Conservation (phyloP, 2,329 filamentous ascomycete genomes). For the Epichloe hybrida region DNA sequence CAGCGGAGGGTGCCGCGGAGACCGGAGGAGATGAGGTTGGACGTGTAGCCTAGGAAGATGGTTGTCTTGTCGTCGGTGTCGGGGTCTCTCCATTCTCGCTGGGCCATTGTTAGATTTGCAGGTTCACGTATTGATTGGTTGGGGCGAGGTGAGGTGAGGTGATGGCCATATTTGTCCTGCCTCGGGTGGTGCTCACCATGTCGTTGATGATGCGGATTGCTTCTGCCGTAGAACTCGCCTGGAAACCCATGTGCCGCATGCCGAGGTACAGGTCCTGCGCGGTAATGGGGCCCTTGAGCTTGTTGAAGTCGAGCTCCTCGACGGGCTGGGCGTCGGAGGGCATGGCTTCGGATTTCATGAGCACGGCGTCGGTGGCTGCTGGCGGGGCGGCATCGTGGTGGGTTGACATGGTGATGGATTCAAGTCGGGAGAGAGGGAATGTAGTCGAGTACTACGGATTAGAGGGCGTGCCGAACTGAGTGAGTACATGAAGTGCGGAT, state of each 20-base stretch:
- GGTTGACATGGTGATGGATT: neutral
- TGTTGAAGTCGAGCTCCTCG: conserved; percentile 84
- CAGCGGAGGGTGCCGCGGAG: conserved; percentile 84
- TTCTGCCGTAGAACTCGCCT: conserved; percentile 60
- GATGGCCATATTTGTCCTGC: too few species aligned
- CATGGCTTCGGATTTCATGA: conserved; percentile 72
- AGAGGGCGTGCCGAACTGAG: too few species aligned
- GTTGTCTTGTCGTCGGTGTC: conserved; percentile 71
- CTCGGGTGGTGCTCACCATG: conserved; percentile 51
- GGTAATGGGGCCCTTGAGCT: conserved; percentile 63
- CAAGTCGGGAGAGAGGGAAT: too few species aligned
- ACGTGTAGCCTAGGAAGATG: conserved; percentile 95
- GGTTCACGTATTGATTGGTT: too few species aligned
- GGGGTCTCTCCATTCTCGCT: conserved; percentile 67
- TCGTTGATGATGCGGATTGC: conserved; percentile 87
- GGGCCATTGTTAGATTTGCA: conserved; percentile 3
- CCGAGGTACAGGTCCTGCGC: conserved; percentile 71
- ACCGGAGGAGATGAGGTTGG: conserved; percentile 92
- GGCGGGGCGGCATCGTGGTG: conserved; percentile 39
- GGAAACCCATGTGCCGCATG: conserved; percentile 75
- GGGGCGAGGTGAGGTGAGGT: too few species aligned
- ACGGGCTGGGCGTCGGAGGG: conserved; percentile 69
- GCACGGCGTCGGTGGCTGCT: conserved; percentile 63
- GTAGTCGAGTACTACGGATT: too few species aligned
- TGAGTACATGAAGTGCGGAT: too few species aligned